Conservation (phyloP, 805 yeast species). For the Saturnispora halmiae region DNA sequence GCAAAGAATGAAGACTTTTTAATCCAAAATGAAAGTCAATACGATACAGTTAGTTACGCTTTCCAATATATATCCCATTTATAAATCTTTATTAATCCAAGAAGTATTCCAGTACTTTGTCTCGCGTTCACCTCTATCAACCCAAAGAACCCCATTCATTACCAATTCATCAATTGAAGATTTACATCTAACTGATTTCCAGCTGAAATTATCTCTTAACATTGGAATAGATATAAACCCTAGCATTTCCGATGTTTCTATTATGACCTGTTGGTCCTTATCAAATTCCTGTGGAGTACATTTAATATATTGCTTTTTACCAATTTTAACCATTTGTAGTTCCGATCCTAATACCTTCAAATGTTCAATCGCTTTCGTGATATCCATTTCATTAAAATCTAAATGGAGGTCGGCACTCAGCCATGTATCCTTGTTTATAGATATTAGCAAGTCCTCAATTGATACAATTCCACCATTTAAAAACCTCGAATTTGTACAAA, state of each 20-base stretch:
- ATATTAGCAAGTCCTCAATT: slow-evolving; percentile 40
- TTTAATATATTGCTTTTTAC: slow-evolving; percentile 49
- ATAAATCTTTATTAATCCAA: slow-evolving; percentile 39
- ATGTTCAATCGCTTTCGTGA: slow-evolving; percentile 45
- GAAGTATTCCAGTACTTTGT: slow-evolving; percentile 64
- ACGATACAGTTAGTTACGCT: slow-evolving; percentile 69
- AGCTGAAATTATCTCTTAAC: slow-evolving; percentile 62
- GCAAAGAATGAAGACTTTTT: slow-evolving; percentile 65
- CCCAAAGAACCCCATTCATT: slow-evolving; percentile 75
- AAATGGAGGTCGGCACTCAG: slow-evolving; percentile 23
- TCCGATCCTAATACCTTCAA: slow-evolving; percentile 61
- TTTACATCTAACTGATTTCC: slow-evolving; percentile 59
- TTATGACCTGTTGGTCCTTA: slow-evolving; percentile 58
- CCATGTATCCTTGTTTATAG: slow-evolving; percentile 21
- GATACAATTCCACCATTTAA: slow-evolving; percentile 78
- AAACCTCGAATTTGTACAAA: slow-evolving; percentile 59
- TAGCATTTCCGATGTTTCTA: slow-evolving; percentile 66
- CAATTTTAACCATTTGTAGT: slow-evolving; percentile 51
- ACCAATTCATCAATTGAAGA: slow-evolving; percentile 72
- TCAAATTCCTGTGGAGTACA: slow-evolving; percentile 56
- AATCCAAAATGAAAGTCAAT: slow-evolving; percentile 61
- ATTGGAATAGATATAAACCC: slow-evolving; percentile 65
- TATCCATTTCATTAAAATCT: slow-evolving; percentile 38
- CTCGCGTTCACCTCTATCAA: slow-evolving; percentile 45
- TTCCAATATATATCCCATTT: slow-evolving; percentile 89